phyloP scores from a whole-genome alignment of 1,284 basidiomycete species.

The Rugosomyces carneus region DNA sequence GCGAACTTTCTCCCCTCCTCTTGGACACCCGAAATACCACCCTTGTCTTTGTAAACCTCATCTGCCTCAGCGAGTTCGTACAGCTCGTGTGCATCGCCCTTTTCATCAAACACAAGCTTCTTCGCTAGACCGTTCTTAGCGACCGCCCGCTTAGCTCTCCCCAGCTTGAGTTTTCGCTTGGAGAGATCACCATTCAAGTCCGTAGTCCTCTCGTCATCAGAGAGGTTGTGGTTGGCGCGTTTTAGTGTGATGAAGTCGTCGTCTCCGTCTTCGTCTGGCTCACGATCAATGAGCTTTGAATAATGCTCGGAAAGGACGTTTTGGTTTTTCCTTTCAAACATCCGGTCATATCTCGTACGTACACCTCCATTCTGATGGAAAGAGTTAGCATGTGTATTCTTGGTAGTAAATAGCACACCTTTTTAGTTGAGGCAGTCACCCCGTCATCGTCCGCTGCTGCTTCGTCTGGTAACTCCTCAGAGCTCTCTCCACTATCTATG shows the following conservation, averaged over 20 bases:
- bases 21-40: conserved; percentile 55
- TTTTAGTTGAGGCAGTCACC: too few relatives aligned
- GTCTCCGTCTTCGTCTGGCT: conserved; percentile 38
- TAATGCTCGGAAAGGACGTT: conserved; percentile 91
- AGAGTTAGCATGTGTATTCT: too few relatives aligned
- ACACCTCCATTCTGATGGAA: conserved; percentile 34
- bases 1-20: conserved; percentile 68
- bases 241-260: conserved; percentile 94
- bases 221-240: conserved; percentile 81
- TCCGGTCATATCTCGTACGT: conserved; percentile 95
- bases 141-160: conserved; percentile 73
- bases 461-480: conserved; percentile 16
- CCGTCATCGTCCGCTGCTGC: conserved; percentile 12
- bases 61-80: conserved; percentile 78
- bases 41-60: conserved; percentile 55
- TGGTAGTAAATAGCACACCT: too few relatives aligned
- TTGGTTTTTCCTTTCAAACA: conserved; percentile 97
- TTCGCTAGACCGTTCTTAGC: conserved; percentile 58
- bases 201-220: conserved; percentile 26
- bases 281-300: conserved; percentile 79
- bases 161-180: conserved; percentile 57
- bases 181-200: conserved; percentile 34
- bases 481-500: conserved; percentile 18
- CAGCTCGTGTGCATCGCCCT: conserved; percentile 71
- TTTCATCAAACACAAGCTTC: conserved; percentile 83